Conservation (phyloP, 768 basidiomycete species). For the Ramaria rubella region DNA sequence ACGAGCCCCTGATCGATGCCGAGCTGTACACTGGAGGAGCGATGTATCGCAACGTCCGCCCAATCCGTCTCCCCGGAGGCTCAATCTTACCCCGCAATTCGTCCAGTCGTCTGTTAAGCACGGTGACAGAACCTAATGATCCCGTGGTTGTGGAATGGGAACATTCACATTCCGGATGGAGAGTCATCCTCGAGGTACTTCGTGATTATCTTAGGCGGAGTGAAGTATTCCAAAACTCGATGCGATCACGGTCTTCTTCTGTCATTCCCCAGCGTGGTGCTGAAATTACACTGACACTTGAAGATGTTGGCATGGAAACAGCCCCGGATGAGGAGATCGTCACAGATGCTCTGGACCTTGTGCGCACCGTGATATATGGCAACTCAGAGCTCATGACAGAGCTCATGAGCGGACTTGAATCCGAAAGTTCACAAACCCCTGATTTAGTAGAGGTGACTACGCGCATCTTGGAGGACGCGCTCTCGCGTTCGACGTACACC, state of each 20-base stretch:
- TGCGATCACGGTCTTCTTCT: constrained; percentile 40
- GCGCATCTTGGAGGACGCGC: constrained; percentile 73
- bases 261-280: constrained; percentile 5
- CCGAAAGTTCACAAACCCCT: constrained; percentile 46
- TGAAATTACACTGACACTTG: constrained; percentile 26
- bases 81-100: constrained; percentile 61
- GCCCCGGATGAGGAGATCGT: constrained; percentile 57
- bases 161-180: constrained; percentile 82
- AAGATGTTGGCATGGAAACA: constrained; percentile 70
- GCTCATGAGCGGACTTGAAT: constrained; percentile 63
- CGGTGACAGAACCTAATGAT: constrained; percentile 42
- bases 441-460: constrained; percentile 77
- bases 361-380: constrained; percentile 69
- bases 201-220: constrained; percentile 64
- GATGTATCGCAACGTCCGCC: constrained; percentile 57
- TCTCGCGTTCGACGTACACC: constrained; percentile 41
- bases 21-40: constrained; percentile 51
- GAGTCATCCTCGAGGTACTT: constrained; percentile 72
- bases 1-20: constrained; percentile 50
- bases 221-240: constrained; percentile 35
- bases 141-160: constrained; percentile 73
- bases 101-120: constrained; percentile 62
- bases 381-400: constrained; percentile 57
- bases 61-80: constrained; percentile 71
- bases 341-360: constrained; percentile 70